Percentiles rank a stretch among this genome's conserved stretches.
These are phyloP conservation scores for Psophocarpus tetragonolobus DNA, from an alignment of 306 rosid genomes.

Conservation along the genomic window DNA sequence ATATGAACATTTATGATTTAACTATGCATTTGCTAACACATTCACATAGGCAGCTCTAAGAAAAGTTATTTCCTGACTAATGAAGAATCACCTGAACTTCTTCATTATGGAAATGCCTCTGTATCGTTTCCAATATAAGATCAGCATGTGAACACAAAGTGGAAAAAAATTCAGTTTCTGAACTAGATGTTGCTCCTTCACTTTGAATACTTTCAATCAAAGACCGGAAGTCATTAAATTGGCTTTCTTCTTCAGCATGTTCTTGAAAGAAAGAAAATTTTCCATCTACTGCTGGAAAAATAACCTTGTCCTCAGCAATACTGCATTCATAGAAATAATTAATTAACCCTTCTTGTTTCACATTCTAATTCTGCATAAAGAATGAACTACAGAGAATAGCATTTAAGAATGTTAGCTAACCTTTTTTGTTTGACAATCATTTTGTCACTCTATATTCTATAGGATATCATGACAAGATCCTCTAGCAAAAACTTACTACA, in stretches of 20 bases:
- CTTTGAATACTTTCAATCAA: slow-evolving; percentile 88
- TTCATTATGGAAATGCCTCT: slow-evolving; percentile 86
- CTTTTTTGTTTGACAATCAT: slow-evolving; percentile 2
- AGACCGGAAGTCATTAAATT: slow-evolving; percentile 85
- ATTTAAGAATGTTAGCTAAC: not conserved
- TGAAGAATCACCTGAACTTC: slow-evolving; percentile 83
- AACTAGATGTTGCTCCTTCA: slow-evolving; percentile 77
- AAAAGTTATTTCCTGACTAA: slow-evolving; percentile 28
- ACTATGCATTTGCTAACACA: slow-evolving; percentile 17
- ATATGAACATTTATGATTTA: slow-evolving; percentile 8
- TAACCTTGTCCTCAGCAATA: slow-evolving; percentile 97
- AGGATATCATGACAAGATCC: slow-evolving; percentile 13
- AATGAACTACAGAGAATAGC: not conserved
- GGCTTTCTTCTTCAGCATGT: slow-evolving; percentile 94
- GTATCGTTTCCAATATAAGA: slow-evolving; percentile 88
- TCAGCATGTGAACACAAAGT: slow-evolving; percentile 93
- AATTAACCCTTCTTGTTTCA: slow-evolving; percentile 16
- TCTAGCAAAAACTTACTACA: slow-evolving; percentile 21
- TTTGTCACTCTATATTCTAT: slow-evolving; percentile 6
- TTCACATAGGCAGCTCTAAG: slow-evolving; percentile 2
- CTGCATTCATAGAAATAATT: slow-evolving; percentile 55
- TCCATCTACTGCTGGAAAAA: slow-evolving; percentile 98
- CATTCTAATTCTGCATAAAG: not conserved
- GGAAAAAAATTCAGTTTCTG: slow-evolving; percentile 81
- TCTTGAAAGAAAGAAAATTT: slow-evolving; percentile 84